Evolutionary conservation across 2,329 filamentous ascomycete species (phyloP).

Genomic region (Botrytis aclada): DNA sequence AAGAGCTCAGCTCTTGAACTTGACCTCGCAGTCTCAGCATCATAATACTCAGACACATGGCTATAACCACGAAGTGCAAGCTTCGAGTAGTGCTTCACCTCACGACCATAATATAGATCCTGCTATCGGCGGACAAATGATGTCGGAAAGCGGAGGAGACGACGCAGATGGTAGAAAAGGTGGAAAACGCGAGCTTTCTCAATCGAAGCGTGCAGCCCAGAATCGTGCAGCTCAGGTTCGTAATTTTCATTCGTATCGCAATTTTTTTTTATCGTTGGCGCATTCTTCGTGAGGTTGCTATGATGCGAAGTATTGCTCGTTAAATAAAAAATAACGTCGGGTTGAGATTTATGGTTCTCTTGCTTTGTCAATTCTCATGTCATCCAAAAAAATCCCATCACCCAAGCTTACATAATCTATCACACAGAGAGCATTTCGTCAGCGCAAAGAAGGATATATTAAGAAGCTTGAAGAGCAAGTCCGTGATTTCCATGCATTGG

Average conservation of each 20-base stretch:
- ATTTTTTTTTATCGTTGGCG: slow-evolving; percentile 17
- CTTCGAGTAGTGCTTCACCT: slow-evolving; percentile 35
- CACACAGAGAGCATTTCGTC: slow-evolving; percentile 84
- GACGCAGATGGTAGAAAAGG: slow-evolving; percentile 63
- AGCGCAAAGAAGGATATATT: slow-evolving; percentile 97
- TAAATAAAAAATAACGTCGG: slow-evolving; percentile 23
- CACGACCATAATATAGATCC: slow-evolving; percentile 40
- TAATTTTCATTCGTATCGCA: slow-evolving; percentile 18
- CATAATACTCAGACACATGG: slow-evolving; percentile 33
- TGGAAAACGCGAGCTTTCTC: slow-evolving; percentile 83
- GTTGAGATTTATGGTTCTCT: slow-evolving; percentile 29
- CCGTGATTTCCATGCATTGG: slow-evolving; percentile 72
- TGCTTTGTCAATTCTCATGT: slow-evolving; percentile 41
- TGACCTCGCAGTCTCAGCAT: slow-evolving; percentile 23
- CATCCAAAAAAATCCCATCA: slow-evolving; percentile 31
- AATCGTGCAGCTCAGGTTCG: slow-evolving; percentile 90
- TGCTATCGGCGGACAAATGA: slow-evolving; percentile 35
- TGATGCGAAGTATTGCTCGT: slow-evolving; percentile 25
- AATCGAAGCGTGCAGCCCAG: slow-evolving; percentile 49
- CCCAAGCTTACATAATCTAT: slow-evolving; percentile 37
- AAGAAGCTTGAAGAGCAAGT: slow-evolving; percentile 96
- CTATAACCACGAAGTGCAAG: slow-evolving; percentile 32
- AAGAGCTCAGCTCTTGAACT: slow-evolving; percentile 39
- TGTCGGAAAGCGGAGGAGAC: slow-evolving; percentile 35
- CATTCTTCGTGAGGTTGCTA: slow-evolving; percentile 7